These are phyloP conservation scores for Chimonanthus praecox DNA, from an alignment of 164 flowering plant species.

Conservation along the genomic window DNA sequence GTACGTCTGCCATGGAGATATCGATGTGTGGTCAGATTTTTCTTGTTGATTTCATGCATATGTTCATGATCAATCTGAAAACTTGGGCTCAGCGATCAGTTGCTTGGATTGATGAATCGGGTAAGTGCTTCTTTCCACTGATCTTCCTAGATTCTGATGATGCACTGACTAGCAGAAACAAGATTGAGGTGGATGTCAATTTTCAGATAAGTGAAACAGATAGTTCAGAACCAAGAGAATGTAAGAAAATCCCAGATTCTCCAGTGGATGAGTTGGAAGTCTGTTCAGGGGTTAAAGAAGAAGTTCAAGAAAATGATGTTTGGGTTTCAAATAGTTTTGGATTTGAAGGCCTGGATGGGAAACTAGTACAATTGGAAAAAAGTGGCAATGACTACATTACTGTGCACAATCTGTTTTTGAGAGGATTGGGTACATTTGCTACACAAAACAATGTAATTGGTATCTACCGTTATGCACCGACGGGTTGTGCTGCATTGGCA, in stretches of 20 bases:
- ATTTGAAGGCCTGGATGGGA: conserved; percentile 1
- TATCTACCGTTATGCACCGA: conserved; percentile 13
- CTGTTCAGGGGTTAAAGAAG: conserved; percentile 9
- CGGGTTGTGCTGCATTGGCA: conserved; percentile 8
- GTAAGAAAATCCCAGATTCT: background rate
- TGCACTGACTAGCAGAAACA: no score
- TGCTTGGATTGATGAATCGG: conserved; percentile 21
- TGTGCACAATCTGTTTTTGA: conserved; percentile 7
- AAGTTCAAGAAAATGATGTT: conserved; percentile 7
- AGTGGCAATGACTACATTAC: conserved; percentile 7
- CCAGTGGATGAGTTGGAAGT: background rate
- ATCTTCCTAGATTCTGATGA: background rate
- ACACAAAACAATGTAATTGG: conserved; percentile 9
- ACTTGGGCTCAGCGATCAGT: conserved; percentile 12
- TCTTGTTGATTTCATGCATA: conserved; percentile 15
- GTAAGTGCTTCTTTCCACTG: conserved; percentile 10
- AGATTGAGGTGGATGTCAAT: conserved; percentile 11
- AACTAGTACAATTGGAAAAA: conserved; percentile 7
- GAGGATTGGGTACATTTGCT: conserved; percentile 7
- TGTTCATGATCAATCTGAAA: conserved; percentile 12
- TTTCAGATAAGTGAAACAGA: conserved; percentile 6
- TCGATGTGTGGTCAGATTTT: background rate
- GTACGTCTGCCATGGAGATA: conserved; percentile 12
- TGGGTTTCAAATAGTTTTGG: background rate
- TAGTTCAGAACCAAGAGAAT: conserved; percentile 1